These are phyloP conservation scores for Arabidopsis suecica DNA, from an alignment of 345 rosid genomes.

Conservation along the genomic window DNA sequence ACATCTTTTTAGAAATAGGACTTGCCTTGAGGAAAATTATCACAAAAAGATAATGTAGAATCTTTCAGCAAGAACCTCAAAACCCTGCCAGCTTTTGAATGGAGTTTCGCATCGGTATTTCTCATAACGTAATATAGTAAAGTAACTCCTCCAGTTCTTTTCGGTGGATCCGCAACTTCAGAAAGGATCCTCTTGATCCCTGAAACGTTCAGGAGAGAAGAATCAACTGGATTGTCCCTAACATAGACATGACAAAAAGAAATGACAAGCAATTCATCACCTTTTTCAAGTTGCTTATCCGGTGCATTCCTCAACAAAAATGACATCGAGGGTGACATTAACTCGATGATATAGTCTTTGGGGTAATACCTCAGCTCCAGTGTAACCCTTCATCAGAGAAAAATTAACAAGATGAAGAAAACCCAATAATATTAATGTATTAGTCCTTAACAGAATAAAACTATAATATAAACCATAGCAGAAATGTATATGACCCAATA, in stretches of 20 bases:
- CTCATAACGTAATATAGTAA: constrained; percentile 66
- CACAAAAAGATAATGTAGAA: constrained; percentile 54
- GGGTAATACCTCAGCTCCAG: constrained; percentile 69
- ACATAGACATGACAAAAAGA: constrained; percentile 17
- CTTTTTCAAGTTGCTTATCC: constrained; percentile 57
- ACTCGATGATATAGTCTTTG: constrained; percentile 54
- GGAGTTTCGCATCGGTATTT: constrained; percentile 59
- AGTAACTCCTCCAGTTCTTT: constrained; percentile 60
- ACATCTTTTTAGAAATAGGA: constrained; percentile 6
- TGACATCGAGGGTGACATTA: constrained; percentile 65
- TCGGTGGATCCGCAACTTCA: constrained; percentile 55
- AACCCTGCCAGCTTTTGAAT: constrained; percentile 66
- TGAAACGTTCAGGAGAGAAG: constrained; percentile 39
- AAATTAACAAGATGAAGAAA: not conserved
- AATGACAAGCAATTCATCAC: constrained; percentile 45
- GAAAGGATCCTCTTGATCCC: constrained; percentile 64
- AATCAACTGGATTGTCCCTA: constrained; percentile 15
- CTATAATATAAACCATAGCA: no score
- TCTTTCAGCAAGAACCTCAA: constrained; percentile 55
- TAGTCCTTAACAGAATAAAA: no score
- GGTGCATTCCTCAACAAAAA: constrained; percentile 79
- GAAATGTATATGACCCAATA: no score
- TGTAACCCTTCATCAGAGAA: constrained; percentile 55
- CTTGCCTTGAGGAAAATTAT: constrained; percentile 60
- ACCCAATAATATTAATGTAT: no score